Percentiles rank a stretch among this genome's conserved stretches.
These are phyloP conservation scores for Fraxinus ornus DNA, from an alignment of 305 asterid species.

Conservation along the genomic window DNA sequence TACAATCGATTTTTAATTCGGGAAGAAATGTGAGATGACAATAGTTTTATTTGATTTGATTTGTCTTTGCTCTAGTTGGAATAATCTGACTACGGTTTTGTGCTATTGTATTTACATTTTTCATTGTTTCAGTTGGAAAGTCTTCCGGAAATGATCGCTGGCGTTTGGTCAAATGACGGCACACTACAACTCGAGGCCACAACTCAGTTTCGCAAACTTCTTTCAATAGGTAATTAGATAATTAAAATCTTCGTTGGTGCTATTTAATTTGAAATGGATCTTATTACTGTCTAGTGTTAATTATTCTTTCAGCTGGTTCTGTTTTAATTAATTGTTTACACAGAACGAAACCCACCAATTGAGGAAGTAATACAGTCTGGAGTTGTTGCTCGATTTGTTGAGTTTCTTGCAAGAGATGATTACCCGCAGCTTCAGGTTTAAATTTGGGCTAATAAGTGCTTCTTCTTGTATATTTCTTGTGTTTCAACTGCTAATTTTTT, in stretches of 20 bases:
- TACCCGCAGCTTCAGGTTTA: conserved; percentile 57
- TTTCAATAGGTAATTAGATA: conserved; percentile 42
- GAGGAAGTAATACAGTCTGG: conserved; percentile 59
- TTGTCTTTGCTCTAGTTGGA: not conserved
- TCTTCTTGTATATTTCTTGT: not conserved
- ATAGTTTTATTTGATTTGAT: not conserved
- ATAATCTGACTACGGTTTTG: not conserved
- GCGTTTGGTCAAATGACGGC: conserved; percentile 51
- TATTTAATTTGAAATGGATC: not conserved
- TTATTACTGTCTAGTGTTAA: not conserved
- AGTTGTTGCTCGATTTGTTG: conserved; percentile 56
- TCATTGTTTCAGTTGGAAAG: conserved; percentile 41
- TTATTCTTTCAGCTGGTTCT: not conserved
- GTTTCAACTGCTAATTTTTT: not conserved
- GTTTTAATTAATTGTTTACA: conserved; percentile 6
- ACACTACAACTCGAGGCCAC: conserved; percentile 53
- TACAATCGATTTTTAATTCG: not conserved
- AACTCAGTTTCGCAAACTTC: conserved; percentile 59
- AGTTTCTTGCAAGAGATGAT: conserved; percentile 57
- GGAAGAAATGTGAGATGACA: not conserved
- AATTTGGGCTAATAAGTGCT: not conserved
- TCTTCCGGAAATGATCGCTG: conserved; percentile 50
- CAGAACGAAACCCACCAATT: conserved; percentile 59
- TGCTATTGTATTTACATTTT: not conserved
- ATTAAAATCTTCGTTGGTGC: not conserved